A percentile compares a stretch with the other conserved stretches of the same genome.
Evolutionary conservation across 2,329 filamentous ascomycete species (phyloP).

Genomic region (Sphaerulina musiva): DNA sequence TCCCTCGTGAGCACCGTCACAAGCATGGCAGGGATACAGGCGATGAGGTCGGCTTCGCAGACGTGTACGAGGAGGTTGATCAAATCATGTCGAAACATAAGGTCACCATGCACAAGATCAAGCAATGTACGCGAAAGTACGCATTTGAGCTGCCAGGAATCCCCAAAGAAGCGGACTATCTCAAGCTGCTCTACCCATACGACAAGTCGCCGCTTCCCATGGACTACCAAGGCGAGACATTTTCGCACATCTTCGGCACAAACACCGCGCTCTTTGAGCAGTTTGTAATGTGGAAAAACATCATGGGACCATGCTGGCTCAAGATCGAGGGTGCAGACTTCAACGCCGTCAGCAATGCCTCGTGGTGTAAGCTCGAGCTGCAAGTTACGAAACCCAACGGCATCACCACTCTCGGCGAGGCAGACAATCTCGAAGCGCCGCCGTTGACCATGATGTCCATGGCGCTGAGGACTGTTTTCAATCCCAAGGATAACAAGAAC

Average conservation of each 20-base stretch:
- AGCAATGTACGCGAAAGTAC: constrained; percentile 82
- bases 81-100: constrained; percentile 78
- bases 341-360: constrained; percentile 77
- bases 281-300: constrained; percentile 96
- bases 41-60: constrained; percentile 75
- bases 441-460: constrained; percentile 95
- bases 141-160: constrained; percentile 86
- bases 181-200: constrained; percentile 95
- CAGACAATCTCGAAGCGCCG: constrained; percentile 74
- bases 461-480: constrained; percentile 78
- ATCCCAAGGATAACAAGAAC: constrained; percentile 89
- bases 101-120: constrained; percentile 89
- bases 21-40: constrained; percentile 60
- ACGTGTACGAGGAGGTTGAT: constrained; percentile 87
- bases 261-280: constrained; percentile 95
- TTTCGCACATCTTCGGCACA: constrained; percentile 86
- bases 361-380: constrained; percentile 93
- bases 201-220: constrained; percentile 69
- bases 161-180: constrained; percentile 81
- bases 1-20: constrained; percentile 64
- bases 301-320: constrained; percentile 98
- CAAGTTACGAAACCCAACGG: constrained; percentile 70
- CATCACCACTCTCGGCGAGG: constrained; percentile 66
- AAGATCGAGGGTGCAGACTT: constrained; percentile 84
- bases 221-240: constrained; percentile 73